Percentiles rank a stretch among this genome's conserved stretches.
Conservation (phyloP, 78 protist species). For the Dictyostelium firmibasis region DNA sequence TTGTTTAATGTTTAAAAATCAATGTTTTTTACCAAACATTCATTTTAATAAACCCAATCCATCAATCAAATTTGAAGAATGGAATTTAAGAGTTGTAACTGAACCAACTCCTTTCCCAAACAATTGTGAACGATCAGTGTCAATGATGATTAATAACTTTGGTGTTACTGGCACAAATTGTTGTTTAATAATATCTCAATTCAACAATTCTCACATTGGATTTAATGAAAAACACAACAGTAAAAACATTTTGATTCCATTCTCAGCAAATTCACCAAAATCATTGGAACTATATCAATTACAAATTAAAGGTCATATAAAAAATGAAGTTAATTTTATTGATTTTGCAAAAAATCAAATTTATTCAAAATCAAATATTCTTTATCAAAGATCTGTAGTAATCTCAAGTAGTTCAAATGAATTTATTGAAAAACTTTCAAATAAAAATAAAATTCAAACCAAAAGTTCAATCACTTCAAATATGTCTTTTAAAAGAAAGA, state of each 20-base stretch:
- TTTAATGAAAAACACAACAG: neutral
- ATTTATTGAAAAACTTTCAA: neutral
- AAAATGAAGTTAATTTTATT: neutral
- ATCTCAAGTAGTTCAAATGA: neutral
- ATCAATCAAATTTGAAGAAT: too few species aligned
- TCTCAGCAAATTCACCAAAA: neutral
- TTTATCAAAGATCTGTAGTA: neutral
- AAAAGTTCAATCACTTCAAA: neutral
- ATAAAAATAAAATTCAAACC: neutral
- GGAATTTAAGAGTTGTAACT: too few species aligned
- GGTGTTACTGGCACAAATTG: too few species aligned
- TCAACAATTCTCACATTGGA: neutral
- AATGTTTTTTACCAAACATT: slow-evolving; percentile 56
- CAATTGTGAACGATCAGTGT: neutral
- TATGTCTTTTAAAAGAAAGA: neutral
- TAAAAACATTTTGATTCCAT: neutral
- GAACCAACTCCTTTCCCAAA: slow-evolving; percentile 30
- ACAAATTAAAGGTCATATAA: neutral
- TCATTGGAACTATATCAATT: neutral
- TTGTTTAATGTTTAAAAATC: too few species aligned
- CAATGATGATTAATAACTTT: slow-evolving; percentile 47
- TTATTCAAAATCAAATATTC: neutral
- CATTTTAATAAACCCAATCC: slow-evolving; percentile 73
- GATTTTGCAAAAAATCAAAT: neutral
- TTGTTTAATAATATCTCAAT: slow-evolving; percentile 52